These are phyloP conservation scores for Torulaspora gathmanii DNA, from an alignment of 805 yeast genomes.

Conservation along the genomic window DNA sequence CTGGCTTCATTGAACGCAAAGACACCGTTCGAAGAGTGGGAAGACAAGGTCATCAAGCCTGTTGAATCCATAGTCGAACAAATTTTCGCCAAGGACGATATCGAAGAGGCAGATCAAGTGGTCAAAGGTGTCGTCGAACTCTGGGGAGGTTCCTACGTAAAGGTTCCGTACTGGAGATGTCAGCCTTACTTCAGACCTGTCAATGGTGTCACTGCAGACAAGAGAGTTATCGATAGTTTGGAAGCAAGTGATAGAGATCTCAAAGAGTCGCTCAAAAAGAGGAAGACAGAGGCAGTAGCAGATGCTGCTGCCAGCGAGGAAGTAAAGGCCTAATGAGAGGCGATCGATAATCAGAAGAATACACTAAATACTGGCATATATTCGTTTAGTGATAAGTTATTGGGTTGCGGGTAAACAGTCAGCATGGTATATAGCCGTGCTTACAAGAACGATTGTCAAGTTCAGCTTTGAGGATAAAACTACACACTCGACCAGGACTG, in stretches of 20 bases:
- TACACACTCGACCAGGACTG: not conserved
- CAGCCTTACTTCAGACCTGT: slow-evolving; percentile 94
- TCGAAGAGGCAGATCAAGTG: slow-evolving; percentile 53
- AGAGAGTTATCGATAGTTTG: slow-evolving; percentile 33
- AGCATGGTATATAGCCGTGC: not conserved
- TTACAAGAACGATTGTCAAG: not conserved
- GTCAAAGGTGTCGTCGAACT: slow-evolving; percentile 49
- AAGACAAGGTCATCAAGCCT: slow-evolving; percentile 47
- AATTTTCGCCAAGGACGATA: slow-evolving; percentile 49
- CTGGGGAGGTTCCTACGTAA: slow-evolving; percentile 81
- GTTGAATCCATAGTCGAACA: slow-evolving; percentile 65
- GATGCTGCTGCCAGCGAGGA: slow-evolving; percentile 14
- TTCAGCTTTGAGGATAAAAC: no score
- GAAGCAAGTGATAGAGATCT: slow-evolving; percentile 10
- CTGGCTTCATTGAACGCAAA: slow-evolving; percentile 53
- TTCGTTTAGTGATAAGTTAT: not conserved
- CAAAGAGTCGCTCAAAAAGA: slow-evolving; percentile 17
- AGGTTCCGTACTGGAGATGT: slow-evolving; percentile 91
- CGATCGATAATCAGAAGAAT: not conserved
- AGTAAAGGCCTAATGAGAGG: slow-evolving; percentile 9
- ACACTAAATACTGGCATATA: not conserved
- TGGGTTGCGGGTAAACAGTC: not conserved
- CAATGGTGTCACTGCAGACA: slow-evolving; percentile 62
- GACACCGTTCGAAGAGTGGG: slow-evolving; percentile 46
- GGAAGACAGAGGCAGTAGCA: slow-evolving; percentile 24